These are phyloP conservation scores for Coprinopsis cinerea DNA, from an alignment of 768 basidiomycete genomes.

Conservation along the genomic window DNA sequence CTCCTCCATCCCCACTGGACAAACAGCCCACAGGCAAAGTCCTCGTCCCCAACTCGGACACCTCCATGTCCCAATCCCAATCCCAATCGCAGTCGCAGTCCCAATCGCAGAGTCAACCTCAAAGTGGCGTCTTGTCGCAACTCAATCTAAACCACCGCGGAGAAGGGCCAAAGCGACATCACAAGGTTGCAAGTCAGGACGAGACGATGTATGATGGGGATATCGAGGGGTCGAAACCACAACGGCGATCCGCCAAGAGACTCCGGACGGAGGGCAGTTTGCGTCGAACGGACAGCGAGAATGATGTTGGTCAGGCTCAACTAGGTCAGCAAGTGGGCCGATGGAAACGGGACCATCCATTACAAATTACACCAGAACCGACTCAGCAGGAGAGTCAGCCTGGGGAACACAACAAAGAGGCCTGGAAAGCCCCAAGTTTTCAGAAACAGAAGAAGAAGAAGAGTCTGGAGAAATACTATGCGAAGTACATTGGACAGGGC, in stretches of 20 bases:
- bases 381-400: background rate
- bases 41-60: constrained; percentile 54
- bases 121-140: background rate
- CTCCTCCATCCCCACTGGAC: constrained; percentile 28
- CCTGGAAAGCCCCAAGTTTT: constrained; percentile 6
- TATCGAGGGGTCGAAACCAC: background rate
- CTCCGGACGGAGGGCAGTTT: background rate
- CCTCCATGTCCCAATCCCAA: constrained; percentile 32
- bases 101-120: constrained; percentile 4
- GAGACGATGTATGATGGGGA: constrained; percentile 11
- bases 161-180: background rate
- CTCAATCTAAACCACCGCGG: background rate
- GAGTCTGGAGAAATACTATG: background rate
- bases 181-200: constrained; percentile 8
- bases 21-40: constrained; percentile 33
- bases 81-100: constrained; percentile 20
- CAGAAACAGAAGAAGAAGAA: constrained; percentile 5
- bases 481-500: constrained; percentile 1
- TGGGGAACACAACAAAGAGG: background rate
- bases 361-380: background rate
- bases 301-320: background rate
- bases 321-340: background rate
- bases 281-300: background rate
- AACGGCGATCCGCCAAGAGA: background rate
- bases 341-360: background rate